Conservation (phyloP, 768 basidiomycete genomes). For the Leccinum longicurvipes region DNA sequence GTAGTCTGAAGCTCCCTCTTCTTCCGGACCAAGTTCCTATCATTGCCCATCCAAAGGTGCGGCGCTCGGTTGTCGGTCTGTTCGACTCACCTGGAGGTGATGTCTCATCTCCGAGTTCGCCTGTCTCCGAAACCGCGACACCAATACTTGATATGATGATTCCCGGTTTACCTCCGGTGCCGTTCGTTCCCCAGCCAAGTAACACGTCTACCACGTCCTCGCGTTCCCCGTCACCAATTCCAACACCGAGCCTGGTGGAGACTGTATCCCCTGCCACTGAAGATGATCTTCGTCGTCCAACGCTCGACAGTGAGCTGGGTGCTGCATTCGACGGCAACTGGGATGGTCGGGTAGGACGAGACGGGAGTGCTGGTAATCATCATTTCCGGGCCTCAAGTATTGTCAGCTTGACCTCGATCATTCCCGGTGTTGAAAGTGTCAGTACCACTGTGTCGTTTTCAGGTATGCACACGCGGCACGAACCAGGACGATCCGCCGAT, state of each 20-base stretch:
- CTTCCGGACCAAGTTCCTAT: conserved; percentile 18
- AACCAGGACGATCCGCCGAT: background rate
- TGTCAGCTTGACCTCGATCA: conserved; percentile 43
- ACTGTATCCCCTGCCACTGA: conserved; percentile 6
- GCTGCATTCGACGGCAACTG: conserved; percentile 39
- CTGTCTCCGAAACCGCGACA: conserved; percentile 15
- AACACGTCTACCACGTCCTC: conserved; percentile 22
- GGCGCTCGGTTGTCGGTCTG: conserved; percentile 60
- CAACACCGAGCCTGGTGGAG: conserved; percentile 3
- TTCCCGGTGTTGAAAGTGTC: conserved; percentile 25
- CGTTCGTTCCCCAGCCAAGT: conserved; percentile 33
- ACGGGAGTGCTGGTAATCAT: conserved; percentile 32
- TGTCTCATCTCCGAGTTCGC: conserved; percentile 3
- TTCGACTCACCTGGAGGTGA: conserved; percentile 42
- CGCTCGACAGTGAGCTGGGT: conserved; percentile 60
- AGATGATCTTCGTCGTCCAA: conserved; percentile 22
- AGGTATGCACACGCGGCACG: background rate
- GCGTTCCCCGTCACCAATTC: conserved; percentile 21
- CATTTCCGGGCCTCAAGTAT: conserved; percentile 57
- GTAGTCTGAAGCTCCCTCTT: conserved; percentile 20
- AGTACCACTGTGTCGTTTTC: conserved; percentile 3
- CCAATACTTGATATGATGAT: conserved; percentile 31
- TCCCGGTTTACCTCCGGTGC: conserved; percentile 32
- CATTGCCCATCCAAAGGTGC: conserved; percentile 27
- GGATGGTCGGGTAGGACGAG: conserved; percentile 7